These are phyloP conservation scores for Leccinum imitatum DNA, from an alignment of 768 basidiomycete species.

Conservation along the genomic window DNA sequence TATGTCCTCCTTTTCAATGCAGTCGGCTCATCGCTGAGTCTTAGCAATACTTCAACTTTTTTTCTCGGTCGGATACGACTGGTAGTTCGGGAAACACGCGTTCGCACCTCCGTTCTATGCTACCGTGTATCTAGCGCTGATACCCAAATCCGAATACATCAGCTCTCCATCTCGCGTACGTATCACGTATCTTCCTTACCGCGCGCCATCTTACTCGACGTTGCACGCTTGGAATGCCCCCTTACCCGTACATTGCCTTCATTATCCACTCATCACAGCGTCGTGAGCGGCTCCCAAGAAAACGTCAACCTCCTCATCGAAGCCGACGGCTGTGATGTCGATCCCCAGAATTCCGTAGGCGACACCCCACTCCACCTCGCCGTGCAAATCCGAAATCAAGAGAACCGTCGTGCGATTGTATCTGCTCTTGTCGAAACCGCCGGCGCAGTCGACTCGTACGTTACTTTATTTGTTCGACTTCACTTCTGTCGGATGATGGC, in stretches of 20 bases:
- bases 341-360: constrained; percentile 24
- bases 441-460: constrained; percentile 27
- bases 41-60: background rate
- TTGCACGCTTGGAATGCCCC: background rate
- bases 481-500: background rate
- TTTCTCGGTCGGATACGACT: background rate
- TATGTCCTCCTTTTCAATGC: constrained; percentile 12
- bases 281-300: constrained; percentile 14
- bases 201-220: background rate
- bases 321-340: constrained; percentile 30
- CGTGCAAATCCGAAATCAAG: constrained; percentile 16
- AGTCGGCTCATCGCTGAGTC: background rate
- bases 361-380: constrained; percentile 32
- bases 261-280: constrained; percentile 5
- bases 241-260: background rate
- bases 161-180: constrained; percentile 35
- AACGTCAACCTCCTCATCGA: constrained; percentile 27
- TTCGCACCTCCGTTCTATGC: constrained; percentile 18
- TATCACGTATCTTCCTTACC: background rate
- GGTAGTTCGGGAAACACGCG: constrained; percentile 31
- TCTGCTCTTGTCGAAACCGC: constrained; percentile 22
- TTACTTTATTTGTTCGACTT: background rate
- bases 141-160: background rate
- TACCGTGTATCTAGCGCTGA: constrained; percentile 13
- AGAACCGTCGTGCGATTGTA: constrained; percentile 22